Evolutionary conservation across 139 green algal genomes (phyloP).

Genomic region (Picochlorum sp.): DNA sequence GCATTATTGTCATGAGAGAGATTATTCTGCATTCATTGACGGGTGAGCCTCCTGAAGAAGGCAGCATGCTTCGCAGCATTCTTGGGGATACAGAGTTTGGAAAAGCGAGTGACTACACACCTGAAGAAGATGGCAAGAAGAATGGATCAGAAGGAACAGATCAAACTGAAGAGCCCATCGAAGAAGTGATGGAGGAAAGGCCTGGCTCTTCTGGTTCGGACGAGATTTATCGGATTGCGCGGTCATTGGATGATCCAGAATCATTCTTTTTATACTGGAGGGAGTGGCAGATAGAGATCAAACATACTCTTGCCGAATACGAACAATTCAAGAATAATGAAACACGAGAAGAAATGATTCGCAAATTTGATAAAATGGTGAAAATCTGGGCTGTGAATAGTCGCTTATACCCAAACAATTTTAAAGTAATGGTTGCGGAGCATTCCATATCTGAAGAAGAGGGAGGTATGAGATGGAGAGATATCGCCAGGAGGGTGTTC

Average conservation of each 20-base stretch:
- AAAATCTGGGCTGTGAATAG: slow-evolving; percentile 1
- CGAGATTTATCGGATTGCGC: background rate
- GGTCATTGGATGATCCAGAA: background rate
- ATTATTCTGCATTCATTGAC: background rate
- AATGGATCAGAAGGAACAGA: background rate
- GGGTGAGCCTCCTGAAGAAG: background rate
- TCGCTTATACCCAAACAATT: slow-evolving; percentile 1
- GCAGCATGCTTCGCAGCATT: background rate
- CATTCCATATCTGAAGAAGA: background rate
- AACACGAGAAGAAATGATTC: background rate
- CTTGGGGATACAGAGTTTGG: background rate
- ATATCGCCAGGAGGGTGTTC: background rate
- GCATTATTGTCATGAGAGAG: background rate
- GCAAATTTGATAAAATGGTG: slow-evolving; percentile 4
- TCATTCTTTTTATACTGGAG: background rate
- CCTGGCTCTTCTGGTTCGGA: too few species aligned
- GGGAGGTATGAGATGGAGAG: background rate
- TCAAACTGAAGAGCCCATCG: background rate
- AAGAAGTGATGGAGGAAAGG: background rate
- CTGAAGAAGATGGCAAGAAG: background rate
- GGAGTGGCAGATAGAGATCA: slow-evolving; percentile 1
- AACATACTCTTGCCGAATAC: background rate
- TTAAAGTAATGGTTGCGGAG: background rate
- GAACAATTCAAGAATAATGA: background rate
- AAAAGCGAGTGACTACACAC: background rate